Percentiles rank a stretch among this genome's conserved stretches.
Conservation (phyloP, 495 filamentous ascomycete species). For the Xanthoparmelia taractica region DNA sequence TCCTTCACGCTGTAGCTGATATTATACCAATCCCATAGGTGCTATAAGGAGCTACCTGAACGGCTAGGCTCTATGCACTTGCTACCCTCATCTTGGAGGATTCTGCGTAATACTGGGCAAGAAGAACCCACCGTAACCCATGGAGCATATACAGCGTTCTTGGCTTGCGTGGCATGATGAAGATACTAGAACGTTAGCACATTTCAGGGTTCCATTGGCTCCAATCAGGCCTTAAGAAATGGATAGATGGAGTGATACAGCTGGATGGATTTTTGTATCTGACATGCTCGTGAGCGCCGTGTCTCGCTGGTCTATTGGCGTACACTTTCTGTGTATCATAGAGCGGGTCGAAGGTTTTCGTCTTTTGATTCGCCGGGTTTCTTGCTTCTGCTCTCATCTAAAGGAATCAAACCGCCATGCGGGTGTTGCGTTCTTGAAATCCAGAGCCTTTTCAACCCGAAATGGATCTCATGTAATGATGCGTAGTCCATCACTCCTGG, state of each 20-base stretch:
- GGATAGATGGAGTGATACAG: background rate
- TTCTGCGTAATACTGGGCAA: background rate
- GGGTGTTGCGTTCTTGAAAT: background rate
- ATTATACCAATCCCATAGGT: constrained; percentile 29
- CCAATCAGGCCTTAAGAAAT: background rate
- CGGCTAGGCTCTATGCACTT: constrained; percentile 35
- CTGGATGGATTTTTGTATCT: background rate
- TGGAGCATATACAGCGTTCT: background rate
- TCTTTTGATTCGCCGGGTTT: background rate
- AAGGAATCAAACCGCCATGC: background rate
- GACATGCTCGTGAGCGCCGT: background rate
- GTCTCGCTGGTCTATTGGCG: too few relatives aligned
- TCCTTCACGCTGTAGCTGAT: constrained; percentile 12
- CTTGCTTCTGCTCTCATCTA: background rate
- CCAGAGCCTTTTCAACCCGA: background rate
- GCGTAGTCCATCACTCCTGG: background rate
- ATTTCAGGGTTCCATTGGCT: background rate
- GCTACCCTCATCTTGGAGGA: background rate
- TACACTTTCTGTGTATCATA: background rate
- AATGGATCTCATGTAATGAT: background rate
- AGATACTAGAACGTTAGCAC: background rate
- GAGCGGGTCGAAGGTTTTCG: background rate
- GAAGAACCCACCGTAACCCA: background rate
- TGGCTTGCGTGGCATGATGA: background rate
- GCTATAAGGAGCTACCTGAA: constrained; percentile 82